Evolutionary conservation across 2,329 filamentous ascomycete genomes (phyloP), one percentile per base, ranked within the genome.

Genomic region (Fonsecaea nubica): DNA sequence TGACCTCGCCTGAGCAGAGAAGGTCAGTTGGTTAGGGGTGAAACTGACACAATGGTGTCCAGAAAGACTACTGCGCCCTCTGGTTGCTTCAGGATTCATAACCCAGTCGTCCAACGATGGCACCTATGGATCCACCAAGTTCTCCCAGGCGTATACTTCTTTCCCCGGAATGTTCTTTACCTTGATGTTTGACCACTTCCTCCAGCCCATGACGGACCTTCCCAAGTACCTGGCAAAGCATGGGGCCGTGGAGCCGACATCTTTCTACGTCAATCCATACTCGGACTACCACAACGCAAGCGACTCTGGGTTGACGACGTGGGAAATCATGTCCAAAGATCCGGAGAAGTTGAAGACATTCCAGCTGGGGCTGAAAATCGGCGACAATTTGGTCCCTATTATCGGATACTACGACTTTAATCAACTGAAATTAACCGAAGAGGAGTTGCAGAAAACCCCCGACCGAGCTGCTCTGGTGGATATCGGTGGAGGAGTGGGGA

Each of bases 271-370:
- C 18, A 59, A 62, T 7, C 64, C 58, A 4, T 66, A 66, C 48
- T 58, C 58, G 35, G 53, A 63, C 33, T 55, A 63, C 33, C 58
- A 59, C 56, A 58, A 67, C n/a, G 55, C 59, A 4, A 62, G 61
- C 54, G 53, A 66, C 15, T 62, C 58, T 10, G 64, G 60, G 2
- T 13, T 58, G 40, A 65, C 60, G 36, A 64, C 75, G 58, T 77
- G 70, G 63, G 74, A 77, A 36, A 70, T 71, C 63, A 69, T 76
- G 25, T 64, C 55, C 25, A 42, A 70, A n/a, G 63, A 72, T 48
- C 73, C 74, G 9, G 68, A 69, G 7, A 67, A 72, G n/a, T 63
- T 76, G 21, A 58, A 73, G 30, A 70, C 66, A 7, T 73, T 77
- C 65, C 75, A 76, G 42, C 52, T 58, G 12, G 75, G 73, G 33